Percentiles rank a stretch among this genome's conserved stretches.
phyloP scores from a whole-genome alignment of 106 monocot genomes.

The Cymbidium sinense region DNA sequence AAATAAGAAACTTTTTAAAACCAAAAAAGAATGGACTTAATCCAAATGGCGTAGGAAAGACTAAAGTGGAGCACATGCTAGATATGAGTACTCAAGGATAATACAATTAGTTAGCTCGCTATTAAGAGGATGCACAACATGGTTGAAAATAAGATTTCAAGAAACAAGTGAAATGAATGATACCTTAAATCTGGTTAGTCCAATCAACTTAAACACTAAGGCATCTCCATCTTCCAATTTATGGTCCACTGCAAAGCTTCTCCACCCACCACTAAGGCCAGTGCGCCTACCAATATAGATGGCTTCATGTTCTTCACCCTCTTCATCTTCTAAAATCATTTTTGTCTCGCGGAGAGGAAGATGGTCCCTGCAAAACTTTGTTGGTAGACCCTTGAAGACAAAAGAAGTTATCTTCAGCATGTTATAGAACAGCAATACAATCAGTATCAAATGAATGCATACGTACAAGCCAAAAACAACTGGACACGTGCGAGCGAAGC shows the following conservation, averaged over 20 bases:
- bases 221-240: slow-evolving; percentile 74
- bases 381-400: slow-evolving; percentile 49
- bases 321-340: slow-evolving; percentile 77
- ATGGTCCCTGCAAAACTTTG: slow-evolving; percentile 57
- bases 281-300: slow-evolving; percentile 54
- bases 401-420: neutral
- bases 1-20: too few relatives aligned
- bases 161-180: neutral
- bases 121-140: too few relatives aligned
- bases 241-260: slow-evolving; percentile 64
- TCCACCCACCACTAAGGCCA: slow-evolving; percentile 86
- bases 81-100: too few relatives aligned
- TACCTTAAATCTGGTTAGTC: slow-evolving; percentile 69
- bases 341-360: slow-evolving; percentile 34
- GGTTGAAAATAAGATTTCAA: neutral
- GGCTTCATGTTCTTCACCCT: slow-evolving; percentile 44
- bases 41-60: too few relatives aligned
- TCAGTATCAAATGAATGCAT: neutral
- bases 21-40: too few relatives aligned
- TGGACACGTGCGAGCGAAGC: slow-evolving; percentile 76
- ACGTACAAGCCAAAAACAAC: slow-evolving; percentile 87
- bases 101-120: too few relatives aligned
- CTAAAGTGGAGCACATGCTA: too few relatives aligned
- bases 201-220: slow-evolving; percentile 57
- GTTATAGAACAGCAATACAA: neutral